A percentile compares a stretch with the other conserved stretches of the same genome.
Evolutionary conservation across 2,329 filamentous ascomycete species (phyloP).

Genomic region (Metarhizium brunneum): DNA sequence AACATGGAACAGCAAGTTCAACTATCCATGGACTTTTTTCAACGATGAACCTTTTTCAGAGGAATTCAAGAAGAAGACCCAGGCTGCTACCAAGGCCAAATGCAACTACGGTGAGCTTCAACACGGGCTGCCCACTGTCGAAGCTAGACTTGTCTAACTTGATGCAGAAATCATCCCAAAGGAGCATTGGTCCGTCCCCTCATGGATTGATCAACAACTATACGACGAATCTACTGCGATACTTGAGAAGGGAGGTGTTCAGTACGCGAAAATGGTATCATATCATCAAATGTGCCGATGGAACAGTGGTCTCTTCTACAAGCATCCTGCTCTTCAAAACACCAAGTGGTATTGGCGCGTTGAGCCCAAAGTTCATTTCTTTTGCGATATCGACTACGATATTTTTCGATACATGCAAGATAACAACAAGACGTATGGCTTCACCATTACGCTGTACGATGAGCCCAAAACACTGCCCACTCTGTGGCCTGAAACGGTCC

Average conservation of each 20-base stretch:
- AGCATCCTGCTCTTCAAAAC: conserved; percentile 77
- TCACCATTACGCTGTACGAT: conserved; percentile 96
- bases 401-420: conserved; percentile 98
- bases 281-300: conserved; percentile 99
- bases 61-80: conserved; percentile 81
- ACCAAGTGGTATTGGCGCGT: conserved; percentile 96
- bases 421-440: conserved; percentile 97
- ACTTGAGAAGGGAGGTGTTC: conserved; percentile 74
- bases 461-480: conserved; percentile 75
- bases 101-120: conserved; percentile 66
- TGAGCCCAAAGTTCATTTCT: conserved; percentile 97
- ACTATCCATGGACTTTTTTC: conserved; percentile 99
- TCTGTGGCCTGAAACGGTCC: conserved; percentile 90
- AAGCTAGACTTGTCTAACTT: neutral
- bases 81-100: conserved; percentile 77
- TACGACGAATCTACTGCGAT: conserved; percentile 78
- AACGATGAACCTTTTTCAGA: conserved; percentile 91
- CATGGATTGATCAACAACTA: conserved; percentile 85
- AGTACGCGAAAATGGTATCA: conserved; percentile 80
- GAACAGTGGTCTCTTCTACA: conserved; percentile 98
- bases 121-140: neutral
- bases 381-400: conserved; percentile 97
- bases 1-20: conserved; percentile 98
- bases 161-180: conserved; percentile 72
- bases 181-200: conserved; percentile 87